phyloP scores from a whole-genome alignment of 2,329 filamentous ascomycete species.

The Amesomyces nigricolor region DNA sequence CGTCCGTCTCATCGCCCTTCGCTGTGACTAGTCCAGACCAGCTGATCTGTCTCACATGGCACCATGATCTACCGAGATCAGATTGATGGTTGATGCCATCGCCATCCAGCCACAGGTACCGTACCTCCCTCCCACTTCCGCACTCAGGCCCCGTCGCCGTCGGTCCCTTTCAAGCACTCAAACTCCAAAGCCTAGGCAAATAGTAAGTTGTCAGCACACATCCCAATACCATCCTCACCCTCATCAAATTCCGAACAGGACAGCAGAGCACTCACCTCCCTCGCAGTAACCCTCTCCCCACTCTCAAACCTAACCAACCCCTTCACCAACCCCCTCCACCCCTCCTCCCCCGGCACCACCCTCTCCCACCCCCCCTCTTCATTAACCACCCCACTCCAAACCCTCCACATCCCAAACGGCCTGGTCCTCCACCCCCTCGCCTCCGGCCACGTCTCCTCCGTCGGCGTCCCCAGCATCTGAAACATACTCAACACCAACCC shows the following conservation, averaged over 20 bases:
- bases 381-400: slow-evolving; percentile 56
- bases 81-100: background rate
- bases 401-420: slow-evolving; percentile 81
- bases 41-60: background rate
- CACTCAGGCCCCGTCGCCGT: background rate
- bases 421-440: slow-evolving; percentile 60
- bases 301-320: slow-evolving; percentile 69
- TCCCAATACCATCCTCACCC: background rate
- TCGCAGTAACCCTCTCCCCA: slow-evolving; percentile 57
- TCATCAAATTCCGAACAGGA: background rate
- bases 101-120: background rate
- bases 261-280: slow-evolving; percentile 22
- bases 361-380: slow-evolving; percentile 57
- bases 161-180: slow-evolving; percentile 8
- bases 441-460: slow-evolving; percentile 76
- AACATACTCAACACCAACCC: slow-evolving; percentile 90
- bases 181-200: slow-evolving; percentile 17
- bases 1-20: too few relatives aligned
- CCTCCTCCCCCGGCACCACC: slow-evolving; percentile 56
- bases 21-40: too few relatives aligned
- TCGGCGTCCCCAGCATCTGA: slow-evolving; percentile 82
- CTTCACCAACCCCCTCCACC: slow-evolving; percentile 60
- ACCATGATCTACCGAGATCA: background rate
- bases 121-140: background rate
- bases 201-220: slow-evolving; percentile 10